Percentiles rank a stretch among this genome's conserved stretches.
These are phyloP conservation scores for Adansonia gregorii DNA, from an alignment of 441 rosid genomes.

Conservation along the genomic window DNA sequence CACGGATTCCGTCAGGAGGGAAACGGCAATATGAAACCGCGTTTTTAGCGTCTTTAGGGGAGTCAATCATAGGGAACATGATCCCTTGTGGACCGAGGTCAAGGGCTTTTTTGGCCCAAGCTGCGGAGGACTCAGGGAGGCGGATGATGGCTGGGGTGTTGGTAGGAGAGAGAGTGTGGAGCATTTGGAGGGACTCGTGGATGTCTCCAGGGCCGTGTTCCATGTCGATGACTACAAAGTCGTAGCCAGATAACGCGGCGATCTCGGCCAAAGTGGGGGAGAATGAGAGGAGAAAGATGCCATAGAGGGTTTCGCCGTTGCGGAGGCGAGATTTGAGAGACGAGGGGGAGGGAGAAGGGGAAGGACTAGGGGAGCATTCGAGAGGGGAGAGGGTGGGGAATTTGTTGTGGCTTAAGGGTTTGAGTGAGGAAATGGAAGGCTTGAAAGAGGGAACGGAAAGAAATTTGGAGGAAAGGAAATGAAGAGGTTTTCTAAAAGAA, in stretches of 20 bases:
- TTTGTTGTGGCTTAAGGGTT: constrained; percentile 39
- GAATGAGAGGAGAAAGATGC: constrained; percentile 79
- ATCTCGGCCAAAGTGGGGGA: constrained; percentile 92
- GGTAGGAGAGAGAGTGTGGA: constrained; percentile 62
- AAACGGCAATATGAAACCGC: constrained; percentile 87
- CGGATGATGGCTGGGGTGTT: constrained; percentile 71
- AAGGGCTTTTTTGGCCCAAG: constrained; percentile 87
- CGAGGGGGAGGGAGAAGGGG: constrained; percentile 27
- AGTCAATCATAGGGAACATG: constrained; percentile 93
- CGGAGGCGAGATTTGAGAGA: constrained; percentile 77
- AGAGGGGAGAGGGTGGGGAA: constrained; percentile 35
- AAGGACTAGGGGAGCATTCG: constrained; percentile 31
- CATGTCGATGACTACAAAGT: constrained; percentile 90
- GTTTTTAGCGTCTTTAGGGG: constrained; percentile 56
- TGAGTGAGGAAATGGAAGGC: constrained; percentile 27
- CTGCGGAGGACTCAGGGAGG: constrained; percentile 64
- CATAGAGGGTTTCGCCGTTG: constrained; percentile 75
- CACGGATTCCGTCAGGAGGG: constrained; percentile 81
- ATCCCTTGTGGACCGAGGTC: constrained; percentile 91
- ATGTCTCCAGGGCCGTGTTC: constrained; percentile 94
- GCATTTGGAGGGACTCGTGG: constrained; percentile 64
- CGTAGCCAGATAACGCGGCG: constrained; percentile 79
- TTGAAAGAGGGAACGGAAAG: constrained; percentile 26
- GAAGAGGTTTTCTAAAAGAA: constrained; percentile 16
- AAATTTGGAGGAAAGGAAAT: constrained; percentile 26